Base-by-base conservation (phyloP, 2,329 filamentous ascomycete species). In the Cytospora paraplurivora region DNA sequence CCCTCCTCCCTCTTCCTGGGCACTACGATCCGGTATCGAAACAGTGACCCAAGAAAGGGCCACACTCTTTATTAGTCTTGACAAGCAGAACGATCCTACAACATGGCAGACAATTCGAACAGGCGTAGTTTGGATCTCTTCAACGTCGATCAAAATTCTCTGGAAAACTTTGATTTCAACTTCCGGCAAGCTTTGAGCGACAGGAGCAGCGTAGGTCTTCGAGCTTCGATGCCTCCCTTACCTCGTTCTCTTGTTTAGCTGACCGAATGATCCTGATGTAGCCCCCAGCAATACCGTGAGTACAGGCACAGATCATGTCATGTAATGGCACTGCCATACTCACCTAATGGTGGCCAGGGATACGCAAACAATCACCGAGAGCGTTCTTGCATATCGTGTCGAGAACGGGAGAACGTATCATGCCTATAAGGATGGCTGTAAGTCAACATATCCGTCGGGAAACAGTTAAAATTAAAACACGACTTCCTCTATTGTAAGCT, bases 331-430 rank as follows among this genome's bases (percentile, higher is more conserved):
- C 33, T 8, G 1, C 27, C 15, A 7, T 61, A 33, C 34, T 65
- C 33, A 63, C 38, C 8, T 7, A 11, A 1, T 15, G 17, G 7
- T 38, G 6, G 32, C 17, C 37, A 65, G 63, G 34, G 61, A 63
- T n/a, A 63, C 64, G 13, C 54, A 63, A 33, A 54, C 61, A 17
- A 49, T 66, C 7, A 54, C 61, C 56, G 61, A 63, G 19, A 66
- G 64, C 21, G 61, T 66, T 15, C 61, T 63, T 17, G 38, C 56
- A 37, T 66, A 65, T 33, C 65, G 65, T 17, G 56, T 59, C 19
- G 65, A 66, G 17, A 66, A 66, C 41, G 65, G 65, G 15, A 62
- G 65, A 38, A 66, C 62, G 4, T 66, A 66, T n/a, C 65, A 66
- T 33, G 59, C 62, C 21, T 66, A 66, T 32, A 62, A 57, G 56